phyloP scores from a whole-genome alignment of 768 basidiomycete species.

The Termitomyces sp. region DNA sequence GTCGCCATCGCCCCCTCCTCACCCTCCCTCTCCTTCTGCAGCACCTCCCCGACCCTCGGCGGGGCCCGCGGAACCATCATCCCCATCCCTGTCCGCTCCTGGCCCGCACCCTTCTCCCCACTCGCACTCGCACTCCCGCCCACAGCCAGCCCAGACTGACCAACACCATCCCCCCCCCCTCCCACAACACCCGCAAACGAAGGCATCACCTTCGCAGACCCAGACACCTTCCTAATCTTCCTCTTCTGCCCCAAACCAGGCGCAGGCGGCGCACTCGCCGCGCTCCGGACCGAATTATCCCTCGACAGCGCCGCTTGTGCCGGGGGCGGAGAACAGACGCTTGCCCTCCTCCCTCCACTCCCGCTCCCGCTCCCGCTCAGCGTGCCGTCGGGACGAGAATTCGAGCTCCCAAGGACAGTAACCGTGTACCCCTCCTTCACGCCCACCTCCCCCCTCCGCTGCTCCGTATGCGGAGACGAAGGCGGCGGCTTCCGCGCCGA shows the following conservation, averaged over 20 bases:
- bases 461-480: not conserved
- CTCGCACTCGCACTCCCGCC: not conserved
- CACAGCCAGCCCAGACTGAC: not conserved
- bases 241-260: no score
- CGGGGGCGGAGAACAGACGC: not conserved
- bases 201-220: constrained; percentile 35
- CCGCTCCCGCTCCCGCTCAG: not conserved
- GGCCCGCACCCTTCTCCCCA: not conserved
- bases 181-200: constrained; percentile 32
- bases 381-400: not conserved
- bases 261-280: constrained; percentile 23
- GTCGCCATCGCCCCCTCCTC: not conserved
- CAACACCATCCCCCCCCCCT: not conserved
- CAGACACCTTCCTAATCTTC: constrained; percentile 15
- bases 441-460: not conserved
- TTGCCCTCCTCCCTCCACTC: not conserved
- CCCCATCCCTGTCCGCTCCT: constrained; percentile 17
- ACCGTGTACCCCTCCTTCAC: not conserved
- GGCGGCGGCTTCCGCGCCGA: not conserved
- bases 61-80: constrained; percentile 49
- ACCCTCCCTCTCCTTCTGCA: not conserved
- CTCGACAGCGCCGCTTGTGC: not conserved
- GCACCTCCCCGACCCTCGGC: constrained; percentile 31
- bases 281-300: constrained; percentile 23
- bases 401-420: not conserved